Evolutionary conservation across 2,329 filamentous ascomycete genomes (phyloP), one percentile per base, ranked within the genome.

Genomic region (Microsporum ferrugineum): DNA sequence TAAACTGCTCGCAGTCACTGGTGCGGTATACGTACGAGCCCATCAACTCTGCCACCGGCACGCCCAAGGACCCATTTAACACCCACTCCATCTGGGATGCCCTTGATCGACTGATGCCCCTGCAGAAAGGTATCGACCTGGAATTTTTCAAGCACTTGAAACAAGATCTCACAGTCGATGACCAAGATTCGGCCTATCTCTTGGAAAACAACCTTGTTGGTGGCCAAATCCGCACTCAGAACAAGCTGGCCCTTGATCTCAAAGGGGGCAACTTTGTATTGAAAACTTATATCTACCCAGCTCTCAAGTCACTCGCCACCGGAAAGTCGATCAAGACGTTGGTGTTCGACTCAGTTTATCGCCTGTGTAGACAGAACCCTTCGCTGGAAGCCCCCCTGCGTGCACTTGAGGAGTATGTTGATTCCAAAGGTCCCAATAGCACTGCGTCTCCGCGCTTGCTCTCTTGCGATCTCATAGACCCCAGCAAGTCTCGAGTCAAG

Each of bases 281-380:
- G 39, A 68, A 68, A 47, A 58, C 65, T 14, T 68, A 68, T 33
- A 56, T 65, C 4, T 66, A 65, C 27, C 67, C 67, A 0, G 41
- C 34, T 7, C 47, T 67, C 2, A 68, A 68, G 43, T 59, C 61
- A 1, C 27, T 57, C 4, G 57, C 61, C 23, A 65, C 59, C 6
- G 60, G 57, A 17, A 61, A 56, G 17, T 41, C 61, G 5, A 51
- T 60, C 17, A 41, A 14, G 49, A 27, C 59, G 0, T 27, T 64
- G 6, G 38, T 64, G 14, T 31, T 33, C 6, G 60, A 62, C n/a
- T 60, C 60, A 1, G 33, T 64, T 12, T 29, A 45, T 31, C 57
- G 59, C 1, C 17, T 58, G 51, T 59, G 51, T n/a, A 59, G 47
- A 3, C 49, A 36, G 6, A 31, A 57, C 6, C 60, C 61, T 23